Evolutionary conservation across 139 green algal species (phyloP), one percentile per base, ranked within the genome.

Genomic region (Microglena sp.): DNA sequence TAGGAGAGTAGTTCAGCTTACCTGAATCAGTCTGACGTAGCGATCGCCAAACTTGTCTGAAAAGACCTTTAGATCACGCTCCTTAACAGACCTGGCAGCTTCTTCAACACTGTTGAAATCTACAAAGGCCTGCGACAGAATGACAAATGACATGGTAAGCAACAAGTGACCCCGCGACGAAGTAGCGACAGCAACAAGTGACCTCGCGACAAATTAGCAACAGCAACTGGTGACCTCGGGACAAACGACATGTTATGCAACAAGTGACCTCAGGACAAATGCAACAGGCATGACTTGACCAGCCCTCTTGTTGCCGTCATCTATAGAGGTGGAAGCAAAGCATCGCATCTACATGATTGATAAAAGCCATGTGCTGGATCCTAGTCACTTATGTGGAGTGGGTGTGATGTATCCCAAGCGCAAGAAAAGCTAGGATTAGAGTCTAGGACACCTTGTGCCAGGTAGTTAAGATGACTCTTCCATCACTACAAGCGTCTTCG

Each of bases 81-180:
- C 80, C 22, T 69, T 62, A 62, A 89, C 80, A 1, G 79, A 83
- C 4, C 66, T 59, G 2, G 57, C 66, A 2, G 85, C 85, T 40
- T 87, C 77, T 22, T 89, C 84, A 3, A 54, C 50, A 21, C 7
- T 72, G 60, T 86, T 83, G 73, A 91, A 91, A 44, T 90, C 83
- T 22, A 91, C 72, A 74, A 89, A 88, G 0, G 85, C 83, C 79
- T 89, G 73, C 22, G 5, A 43, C 26, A 31, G 26, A 60, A 45
- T 3, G 18, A 32, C 31, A 15, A n/a, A 3, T 28, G 54, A 27
- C 6, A 61, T 3, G 5, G 26, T 18, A 34, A 11, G 5, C 18
- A 57, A 50, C 11, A 11, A 50, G 15, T 11, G 15, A 50, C 40
- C 11, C 40, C 11, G 40, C 11, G 40, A 11, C 11, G 36, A 28